These are phyloP conservation scores for Periconia macrospinosa DNA, from an alignment of 2,329 filamentous ascomycete species.

Conservation along the genomic window DNA sequence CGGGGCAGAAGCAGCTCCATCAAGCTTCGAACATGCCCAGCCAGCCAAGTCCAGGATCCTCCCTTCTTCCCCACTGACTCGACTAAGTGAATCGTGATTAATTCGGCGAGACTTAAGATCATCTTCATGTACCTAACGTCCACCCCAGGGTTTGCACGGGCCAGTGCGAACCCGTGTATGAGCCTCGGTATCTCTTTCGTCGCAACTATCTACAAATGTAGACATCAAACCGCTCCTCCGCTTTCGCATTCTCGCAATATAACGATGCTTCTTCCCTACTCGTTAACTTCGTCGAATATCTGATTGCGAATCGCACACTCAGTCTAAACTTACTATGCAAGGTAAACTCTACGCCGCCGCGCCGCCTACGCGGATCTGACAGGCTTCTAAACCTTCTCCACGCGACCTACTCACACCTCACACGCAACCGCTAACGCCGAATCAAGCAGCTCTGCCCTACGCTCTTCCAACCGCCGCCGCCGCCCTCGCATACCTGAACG, in stretches of 20 bases:
- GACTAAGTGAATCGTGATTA: not conserved
- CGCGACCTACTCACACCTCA: not conserved
- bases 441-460: constrained; percentile 26
- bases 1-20: too few species aligned
- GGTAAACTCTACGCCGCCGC: not conserved
- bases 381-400: not conserved
- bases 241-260: too few species aligned
- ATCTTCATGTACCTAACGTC: not conserved
- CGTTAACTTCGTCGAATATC: not conserved
- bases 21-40: not conserved
- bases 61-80: not conserved
- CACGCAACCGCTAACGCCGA: too few species aligned
- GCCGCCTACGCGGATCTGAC: not conserved
- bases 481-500: constrained; percentile 65
- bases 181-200: not conserved
- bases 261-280: not conserved
- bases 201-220: not conserved
- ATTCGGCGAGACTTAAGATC: not conserved
- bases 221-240: not conserved
- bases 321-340: constrained; percentile 1
- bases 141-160: not conserved
- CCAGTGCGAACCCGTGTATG: not conserved
- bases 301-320: not conserved
- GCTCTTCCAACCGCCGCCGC: constrained; percentile 40
- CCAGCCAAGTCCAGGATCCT: too few species aligned